These are phyloP conservation scores for Aspergillus luchuensis DNA, from an alignment of 2,329 filamentous ascomycete species.

Conservation along the genomic window DNA sequence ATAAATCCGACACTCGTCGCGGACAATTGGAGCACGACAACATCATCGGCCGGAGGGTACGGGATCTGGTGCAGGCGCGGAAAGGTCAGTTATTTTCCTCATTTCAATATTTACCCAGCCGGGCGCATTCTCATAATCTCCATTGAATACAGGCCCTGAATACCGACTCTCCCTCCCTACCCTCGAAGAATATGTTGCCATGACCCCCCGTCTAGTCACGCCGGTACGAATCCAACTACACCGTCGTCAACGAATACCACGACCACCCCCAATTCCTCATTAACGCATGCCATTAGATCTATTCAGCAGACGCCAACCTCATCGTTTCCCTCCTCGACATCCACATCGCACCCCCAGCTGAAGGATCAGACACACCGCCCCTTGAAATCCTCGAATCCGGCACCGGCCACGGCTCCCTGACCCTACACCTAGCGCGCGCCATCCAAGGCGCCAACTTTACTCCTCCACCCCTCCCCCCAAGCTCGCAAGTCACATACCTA, in stretches of 20 bases:
- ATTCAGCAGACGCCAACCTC: constrained; percentile 71
- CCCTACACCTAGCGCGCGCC: constrained; percentile 72
- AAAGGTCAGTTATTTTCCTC: constrained; percentile 42
- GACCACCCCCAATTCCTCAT: background rate
- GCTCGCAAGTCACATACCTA: constrained; percentile 36
- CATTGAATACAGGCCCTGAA: constrained; percentile 39
- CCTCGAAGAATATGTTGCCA: constrained; percentile 71
- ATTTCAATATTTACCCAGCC: background rate
- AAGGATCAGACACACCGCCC: constrained; percentile 41
- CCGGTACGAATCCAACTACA: constrained; percentile 55
- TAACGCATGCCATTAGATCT: constrained; percentile 55
- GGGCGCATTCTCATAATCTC: background rate
- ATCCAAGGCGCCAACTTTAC: constrained; percentile 71
- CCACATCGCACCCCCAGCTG: constrained; percentile 55
- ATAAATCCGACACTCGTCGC: constrained; percentile 37
- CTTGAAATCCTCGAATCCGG: constrained; percentile 81
- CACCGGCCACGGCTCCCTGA: constrained; percentile 80
- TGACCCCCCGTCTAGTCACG: constrained; percentile 71
- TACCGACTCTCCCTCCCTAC: constrained; percentile 66
- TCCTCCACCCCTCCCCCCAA: constrained; percentile 47
- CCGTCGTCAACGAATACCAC: background rate
- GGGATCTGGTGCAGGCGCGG: constrained; percentile 61
- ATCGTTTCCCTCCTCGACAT: constrained; percentile 78
- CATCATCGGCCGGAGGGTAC: constrained; percentile 64
- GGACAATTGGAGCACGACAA: constrained; percentile 50